Conservation (phyloP, 148 eudicot species). For the Rhododendron kiyosumense region DNA sequence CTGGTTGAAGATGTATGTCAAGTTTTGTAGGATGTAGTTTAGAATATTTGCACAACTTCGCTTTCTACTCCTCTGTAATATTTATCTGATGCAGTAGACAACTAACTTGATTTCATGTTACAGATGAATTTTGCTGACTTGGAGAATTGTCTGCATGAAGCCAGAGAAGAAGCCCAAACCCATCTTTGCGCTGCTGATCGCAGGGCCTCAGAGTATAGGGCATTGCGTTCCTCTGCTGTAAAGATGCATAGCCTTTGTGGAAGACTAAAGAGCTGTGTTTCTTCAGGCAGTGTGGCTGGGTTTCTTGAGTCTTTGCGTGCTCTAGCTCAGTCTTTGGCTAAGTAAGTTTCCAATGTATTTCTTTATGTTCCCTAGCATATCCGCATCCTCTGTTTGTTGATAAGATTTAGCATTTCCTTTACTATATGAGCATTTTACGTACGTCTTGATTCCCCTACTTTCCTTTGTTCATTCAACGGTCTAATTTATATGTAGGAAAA, state of each 20-base stretch:
- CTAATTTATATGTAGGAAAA: neutral
- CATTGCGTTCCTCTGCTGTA: conserved; percentile 76
- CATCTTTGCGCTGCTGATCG: conserved; percentile 94
- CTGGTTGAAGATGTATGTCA: neutral
- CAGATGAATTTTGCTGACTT: conserved; percentile 98
- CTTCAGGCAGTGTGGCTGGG: conserved; percentile 58
- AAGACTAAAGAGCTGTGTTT: conserved; percentile 67
- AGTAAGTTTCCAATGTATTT: conserved; percentile 33
- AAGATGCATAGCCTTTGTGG: conserved; percentile 81
- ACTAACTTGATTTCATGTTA: conserved; percentile 14
- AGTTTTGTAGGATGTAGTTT: neutral
- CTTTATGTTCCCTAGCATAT: neutral
- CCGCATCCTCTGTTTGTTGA: too few relatives aligned
- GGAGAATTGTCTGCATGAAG: conserved; percentile 91
- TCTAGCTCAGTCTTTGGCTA: conserved; percentile 75
- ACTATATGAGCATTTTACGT: neutral
- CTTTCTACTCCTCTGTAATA: neutral
- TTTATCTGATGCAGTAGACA: neutral
- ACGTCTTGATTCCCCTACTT: neutral
- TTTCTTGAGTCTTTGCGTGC: conserved; percentile 73
- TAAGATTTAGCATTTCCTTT: neutral
- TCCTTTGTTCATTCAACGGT: neutral
- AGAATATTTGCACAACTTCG: neutral
- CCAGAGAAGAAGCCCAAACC: conserved; percentile 94
- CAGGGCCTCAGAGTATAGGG: conserved; percentile 77